Base-by-base conservation (phyloP, 768 basidiomycete species). In the Mycena galopus region DNA sequence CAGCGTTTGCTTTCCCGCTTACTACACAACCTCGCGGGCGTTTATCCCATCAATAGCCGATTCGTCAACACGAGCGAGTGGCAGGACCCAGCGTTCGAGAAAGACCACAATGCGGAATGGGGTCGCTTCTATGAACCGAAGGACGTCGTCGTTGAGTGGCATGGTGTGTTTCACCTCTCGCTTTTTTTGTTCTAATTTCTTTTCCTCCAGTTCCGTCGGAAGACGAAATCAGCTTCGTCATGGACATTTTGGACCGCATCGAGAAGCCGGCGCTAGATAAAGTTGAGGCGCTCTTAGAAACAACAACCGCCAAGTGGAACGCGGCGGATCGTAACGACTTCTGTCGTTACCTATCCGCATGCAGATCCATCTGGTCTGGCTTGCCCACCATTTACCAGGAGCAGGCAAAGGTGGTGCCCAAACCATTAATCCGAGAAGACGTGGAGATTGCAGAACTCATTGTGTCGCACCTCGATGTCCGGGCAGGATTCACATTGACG, bases 141-240 rank as follows among this genome's bases (percentile, higher is more conserved):
- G 76, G 94, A 98, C 66, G 92, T 96, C 60, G 87, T 90, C 67
- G 88, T 96, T 39, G 91, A 95, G 69, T 99, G 97, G 97, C 96
- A 97, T 79, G 89, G 93, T 93, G 77, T 56, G 64, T 65, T 60
- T 9, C 47, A 57, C 11, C 27, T 29, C 4, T 5, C 33, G 19
- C 53, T 35, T 56, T 30, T 8, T 9, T 30, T 67, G 16, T 9
- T 56, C 51, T 37, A 50, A 44, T 9, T 32, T 29, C 12, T 2
- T n/a, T n/a, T 42, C n/a, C n/a, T 35, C 59, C 59, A 90, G 91
- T 92, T 14, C 92, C 93, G 0, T 89, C 86, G 19, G 75, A 82
- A 4, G 89, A 88, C 23, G 97, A 99, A 79, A 88, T 98, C 69
- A 87, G 87, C 7, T 94, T 97, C 77, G 90, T 93, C 4, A 79